A percentile compares a stretch with the other conserved stretches of the same genome.
Conservation (phyloP, 768 basidiomycete genomes). For the Hydnomerulius pinastri region DNA sequence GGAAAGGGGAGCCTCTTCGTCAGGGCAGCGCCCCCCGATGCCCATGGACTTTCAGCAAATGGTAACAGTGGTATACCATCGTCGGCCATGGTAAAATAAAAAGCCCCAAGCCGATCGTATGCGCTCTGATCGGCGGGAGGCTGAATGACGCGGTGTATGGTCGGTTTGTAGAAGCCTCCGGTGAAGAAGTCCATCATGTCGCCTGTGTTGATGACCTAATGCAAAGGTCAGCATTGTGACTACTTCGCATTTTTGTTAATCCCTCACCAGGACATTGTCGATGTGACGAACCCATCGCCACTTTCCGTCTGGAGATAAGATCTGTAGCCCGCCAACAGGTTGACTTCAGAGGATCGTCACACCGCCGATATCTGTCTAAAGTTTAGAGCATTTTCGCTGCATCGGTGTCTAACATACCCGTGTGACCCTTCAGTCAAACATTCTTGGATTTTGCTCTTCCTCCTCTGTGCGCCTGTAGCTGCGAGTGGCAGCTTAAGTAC, state of each 20-base stretch:
- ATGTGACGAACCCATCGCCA: constrained; percentile 64
- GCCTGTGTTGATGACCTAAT: constrained; percentile 60
- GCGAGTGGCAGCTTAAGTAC: neutral
- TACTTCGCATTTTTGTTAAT: neutral
- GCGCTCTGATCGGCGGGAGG: constrained; percentile 54
- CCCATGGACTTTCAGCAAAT: constrained; percentile 46
- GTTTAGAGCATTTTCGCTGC: neutral
- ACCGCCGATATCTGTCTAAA: constrained; percentile 46
- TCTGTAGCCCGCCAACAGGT: constrained; percentile 58
- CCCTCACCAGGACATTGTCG: constrained; percentile 53
- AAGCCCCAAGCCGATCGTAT: constrained; percentile 51
- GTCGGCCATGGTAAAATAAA: constrained; percentile 57
- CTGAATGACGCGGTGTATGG: constrained; percentile 61
- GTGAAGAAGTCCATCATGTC: constrained; percentile 60
- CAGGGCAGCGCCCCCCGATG: constrained; percentile 36
- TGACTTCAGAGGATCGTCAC: constrained; percentile 63
- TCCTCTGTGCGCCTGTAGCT: constrained; percentile 52
- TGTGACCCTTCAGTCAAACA: constrained; percentile 62
- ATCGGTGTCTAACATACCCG: constrained; percentile 35
- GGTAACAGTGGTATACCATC: constrained; percentile 51
- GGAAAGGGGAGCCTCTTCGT: constrained; percentile 47
- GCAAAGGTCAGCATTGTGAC: neutral
- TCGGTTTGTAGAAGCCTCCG: constrained; percentile 57
- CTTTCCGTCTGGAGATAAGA: constrained; percentile 48
- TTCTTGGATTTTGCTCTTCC: constrained; percentile 52